phyloP scores from a whole-genome alignment of 1,284 basidiomycete genomes.

The Cutaneotrichosporon curvatum region DNA sequence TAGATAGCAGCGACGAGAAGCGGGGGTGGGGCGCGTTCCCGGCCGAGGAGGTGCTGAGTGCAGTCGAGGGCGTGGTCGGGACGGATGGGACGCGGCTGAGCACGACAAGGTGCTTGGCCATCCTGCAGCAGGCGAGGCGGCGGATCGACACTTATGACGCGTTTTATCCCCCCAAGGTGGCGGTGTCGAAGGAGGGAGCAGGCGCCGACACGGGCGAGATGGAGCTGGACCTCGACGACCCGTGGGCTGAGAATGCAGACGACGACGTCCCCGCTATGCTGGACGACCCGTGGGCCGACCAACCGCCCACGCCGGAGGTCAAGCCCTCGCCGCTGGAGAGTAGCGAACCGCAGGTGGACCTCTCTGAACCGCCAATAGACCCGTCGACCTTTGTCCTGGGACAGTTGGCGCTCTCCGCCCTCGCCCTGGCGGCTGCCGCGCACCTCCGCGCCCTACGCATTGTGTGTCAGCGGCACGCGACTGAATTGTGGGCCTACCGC shows the following conservation, averaged over 20 bases:
- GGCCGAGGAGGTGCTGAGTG: neutral
- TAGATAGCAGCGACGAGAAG: slow-evolving; percentile 1
- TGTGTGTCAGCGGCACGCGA: slow-evolving; percentile 56
- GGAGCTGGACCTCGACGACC: slow-evolving; percentile 52
- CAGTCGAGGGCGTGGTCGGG: slow-evolving; percentile 3
- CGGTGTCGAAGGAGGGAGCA: neutral
- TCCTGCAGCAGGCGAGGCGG: slow-evolving; percentile 11
- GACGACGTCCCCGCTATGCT: slow-evolving; percentile 11
- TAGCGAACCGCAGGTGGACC: no score
- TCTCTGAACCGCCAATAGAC: slow-evolving; percentile 22
- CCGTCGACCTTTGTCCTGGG: slow-evolving; percentile 56
- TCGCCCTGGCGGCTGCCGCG: slow-evolving; percentile 59
- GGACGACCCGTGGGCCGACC: slow-evolving; percentile 29
- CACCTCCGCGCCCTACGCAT: slow-evolving; percentile 56
- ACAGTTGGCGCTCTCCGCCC: slow-evolving; percentile 56
- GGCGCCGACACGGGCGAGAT: neutral
- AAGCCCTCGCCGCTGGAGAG: no score
- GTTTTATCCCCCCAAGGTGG: slow-evolving; percentile 7
- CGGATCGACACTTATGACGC: slow-evolving; percentile 17
- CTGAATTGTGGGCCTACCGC: slow-evolving; percentile 61
- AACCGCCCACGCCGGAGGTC: no score
- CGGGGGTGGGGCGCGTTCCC: slow-evolving; percentile 1
- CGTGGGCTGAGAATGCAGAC: slow-evolving; percentile 57
- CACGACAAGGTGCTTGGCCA: slow-evolving; percentile 8
- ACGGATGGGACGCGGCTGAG: slow-evolving; percentile 6